Evolutionary conservation across 1,284 basidiomycete species (phyloP), one percentile per base, ranked within the genome.

Genomic region (Pseudozyma hubeiensis): DNA sequence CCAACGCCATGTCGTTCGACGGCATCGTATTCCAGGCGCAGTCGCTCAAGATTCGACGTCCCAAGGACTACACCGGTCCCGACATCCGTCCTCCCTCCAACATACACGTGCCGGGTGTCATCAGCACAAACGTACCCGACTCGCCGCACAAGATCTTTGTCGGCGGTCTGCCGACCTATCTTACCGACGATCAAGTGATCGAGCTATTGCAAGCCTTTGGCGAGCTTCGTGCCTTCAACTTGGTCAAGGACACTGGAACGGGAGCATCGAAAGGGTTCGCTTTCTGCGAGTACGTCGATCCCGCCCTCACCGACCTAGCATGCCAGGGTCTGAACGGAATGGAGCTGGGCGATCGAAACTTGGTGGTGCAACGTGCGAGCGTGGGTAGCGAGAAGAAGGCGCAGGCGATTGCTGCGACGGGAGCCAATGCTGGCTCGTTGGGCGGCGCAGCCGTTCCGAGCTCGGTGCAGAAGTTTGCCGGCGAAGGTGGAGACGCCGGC

Each of bases 101-200:
- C 64, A 88, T 92, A 63, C 91, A 94, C 81, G 92, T 97, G 58
- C 93, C 94, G 29, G 76, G 95, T 60, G 91, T 95, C 52, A 92
- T 97, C 39, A 95, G 93, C n/a, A 94, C 93, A 48, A 96, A 93
- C 75, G 94, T 97, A 14, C 94, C 94, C 19, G 97, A 99, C 85
- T 94, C 94, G 40, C 92, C 93, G 83, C 94, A 98, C 89, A 99
- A 99, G 87, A 89, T 99, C 67, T 99, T 97, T 80, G 92, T 99
- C 67, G 97, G 97, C 53, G 96, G 95, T 60, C 87, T 99, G 55
- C 97, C 97, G 16, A 90, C 92, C 17, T 97, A 98, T 85, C 89
- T 99, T 40, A 93, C 92, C 77, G 94, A 97, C 85, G 96, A 97
- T 79, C 95, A 99, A 86, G 95, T 99, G 58, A 93, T 95, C 89